phyloP scores from a whole-genome alignment of 2,329 filamentous ascomycete genomes.

The Epichloe glyceriae region DNA sequence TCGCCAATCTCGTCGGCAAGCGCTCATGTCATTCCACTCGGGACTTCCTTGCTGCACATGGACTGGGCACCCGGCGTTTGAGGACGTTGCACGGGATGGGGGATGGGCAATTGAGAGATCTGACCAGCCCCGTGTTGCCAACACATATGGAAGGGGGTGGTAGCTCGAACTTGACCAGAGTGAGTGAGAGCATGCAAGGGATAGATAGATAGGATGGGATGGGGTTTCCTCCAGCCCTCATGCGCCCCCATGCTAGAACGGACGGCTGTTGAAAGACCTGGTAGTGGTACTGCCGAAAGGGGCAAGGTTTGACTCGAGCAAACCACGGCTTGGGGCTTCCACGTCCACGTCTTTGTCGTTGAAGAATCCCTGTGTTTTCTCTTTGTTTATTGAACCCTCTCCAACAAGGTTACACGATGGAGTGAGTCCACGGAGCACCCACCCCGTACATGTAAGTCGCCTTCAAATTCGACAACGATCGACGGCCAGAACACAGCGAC shows the following conservation, averaged over 20 bases:
- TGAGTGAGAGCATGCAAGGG: neutral
- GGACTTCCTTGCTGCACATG: neutral
- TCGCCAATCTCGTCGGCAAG: neutral
- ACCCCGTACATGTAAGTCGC: neutral
- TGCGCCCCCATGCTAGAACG: no score
- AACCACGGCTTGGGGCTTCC: no score
- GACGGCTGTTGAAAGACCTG: no score
- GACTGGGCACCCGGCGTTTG: neutral
- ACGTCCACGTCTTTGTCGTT: neutral
- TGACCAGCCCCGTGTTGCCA: slow-evolving; percentile 4
- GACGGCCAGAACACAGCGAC: neutral
- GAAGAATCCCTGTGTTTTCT: neutral
- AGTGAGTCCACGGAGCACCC: no score
- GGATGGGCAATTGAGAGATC: neutral
- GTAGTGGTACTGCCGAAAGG: no score
- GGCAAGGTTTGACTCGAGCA: no score
- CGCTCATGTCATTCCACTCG: neutral
- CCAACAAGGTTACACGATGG: neutral
- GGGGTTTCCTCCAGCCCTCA: no score
- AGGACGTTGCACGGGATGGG: neutral
- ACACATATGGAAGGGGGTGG: neutral
- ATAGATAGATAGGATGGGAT: neutral
- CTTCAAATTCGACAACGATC: neutral
- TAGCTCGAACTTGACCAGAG: neutral
- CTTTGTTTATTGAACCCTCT: no score